Conservation (phyloP, 495 filamentous ascomycete species). For the Pseudomonodictys pantanalensis region DNA sequence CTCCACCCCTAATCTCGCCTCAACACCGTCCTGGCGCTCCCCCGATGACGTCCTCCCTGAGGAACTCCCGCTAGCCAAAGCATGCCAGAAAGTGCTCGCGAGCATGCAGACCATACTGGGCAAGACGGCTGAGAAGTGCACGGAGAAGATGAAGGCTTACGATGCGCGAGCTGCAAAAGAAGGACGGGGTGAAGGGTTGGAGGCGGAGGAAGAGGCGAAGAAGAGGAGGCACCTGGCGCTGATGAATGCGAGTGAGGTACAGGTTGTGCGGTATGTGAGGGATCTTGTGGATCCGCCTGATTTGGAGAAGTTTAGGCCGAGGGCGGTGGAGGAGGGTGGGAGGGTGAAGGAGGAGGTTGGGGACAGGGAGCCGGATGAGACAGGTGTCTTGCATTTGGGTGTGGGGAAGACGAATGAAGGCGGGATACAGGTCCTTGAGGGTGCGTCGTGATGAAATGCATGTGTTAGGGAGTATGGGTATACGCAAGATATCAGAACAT, state of each 20-base stretch:
- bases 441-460: not conserved
- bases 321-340: conserved; percentile 44
- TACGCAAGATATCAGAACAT: not conserved
- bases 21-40: conserved; percentile 41
- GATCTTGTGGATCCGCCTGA: conserved; percentile 61
- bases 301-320: conserved; percentile 53
- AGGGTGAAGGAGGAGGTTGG: conserved; percentile 26
- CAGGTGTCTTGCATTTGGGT: conserved; percentile 24
- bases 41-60: conserved; percentile 56
- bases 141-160: conserved; percentile 50
- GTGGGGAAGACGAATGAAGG: conserved; percentile 8
- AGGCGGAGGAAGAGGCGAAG: conserved; percentile 50
- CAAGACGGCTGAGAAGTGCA: conserved; percentile 69
- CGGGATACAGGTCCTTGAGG: conserved; percentile 9
- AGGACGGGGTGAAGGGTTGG: conserved; percentile 28
- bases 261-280: conserved; percentile 67
- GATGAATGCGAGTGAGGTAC: conserved; percentile 77
- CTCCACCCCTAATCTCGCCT: conserved; percentile 21
- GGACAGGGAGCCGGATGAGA: conserved; percentile 25
- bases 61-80: conserved; percentile 76
- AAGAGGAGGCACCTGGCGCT: conserved; percentile 63
- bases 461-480: not conserved
- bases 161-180: conserved; percentile 32
- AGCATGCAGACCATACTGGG: conserved; percentile 86
- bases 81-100: conserved; percentile 81